Conservation (phyloP, 257 asterid species). For the Solanum sejunctum region DNA sequence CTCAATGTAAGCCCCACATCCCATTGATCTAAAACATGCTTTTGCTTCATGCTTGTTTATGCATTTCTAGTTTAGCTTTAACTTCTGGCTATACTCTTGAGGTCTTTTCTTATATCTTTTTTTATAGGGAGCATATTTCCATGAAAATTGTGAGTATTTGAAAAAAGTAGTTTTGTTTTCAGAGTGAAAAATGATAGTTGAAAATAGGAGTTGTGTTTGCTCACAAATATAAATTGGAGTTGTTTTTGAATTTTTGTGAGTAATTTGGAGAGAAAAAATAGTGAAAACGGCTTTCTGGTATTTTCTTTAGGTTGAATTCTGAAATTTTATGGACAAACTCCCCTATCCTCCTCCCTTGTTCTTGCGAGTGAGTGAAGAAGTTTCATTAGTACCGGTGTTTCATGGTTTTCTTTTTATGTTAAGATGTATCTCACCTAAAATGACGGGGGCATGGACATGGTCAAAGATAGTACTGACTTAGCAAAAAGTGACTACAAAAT, state of each 20-base stretch:
- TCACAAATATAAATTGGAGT: not conserved
- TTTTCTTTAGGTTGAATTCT: not conserved
- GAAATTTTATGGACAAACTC: not conserved
- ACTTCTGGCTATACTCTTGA: not conserved
- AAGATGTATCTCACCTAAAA: not conserved
- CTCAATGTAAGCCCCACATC: constrained; percentile 44
- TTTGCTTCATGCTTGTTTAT: not conserved
- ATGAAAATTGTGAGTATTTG: not conserved
- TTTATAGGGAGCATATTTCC: not conserved
- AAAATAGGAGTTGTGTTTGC: not conserved
- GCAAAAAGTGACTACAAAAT: not conserved
- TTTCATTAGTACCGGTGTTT: not conserved
- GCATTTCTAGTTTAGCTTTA: not conserved
- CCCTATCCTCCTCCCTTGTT: not conserved
- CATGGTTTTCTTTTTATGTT: not conserved
- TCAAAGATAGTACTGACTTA: not conserved
- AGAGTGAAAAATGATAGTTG: not conserved
- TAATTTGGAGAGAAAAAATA: not conserved
- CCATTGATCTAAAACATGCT: constrained; percentile 22
- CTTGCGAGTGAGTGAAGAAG: not conserved
- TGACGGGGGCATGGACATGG: not conserved
- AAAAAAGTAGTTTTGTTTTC: no score
- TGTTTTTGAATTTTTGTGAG: no score
- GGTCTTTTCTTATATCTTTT: not conserved
- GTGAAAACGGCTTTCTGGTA: not conserved